Evolutionary conservation across 2,329 filamentous ascomycete species (phyloP), one percentile per base, ranked within the genome.

Genomic region (Aureobasidium vineae): DNA sequence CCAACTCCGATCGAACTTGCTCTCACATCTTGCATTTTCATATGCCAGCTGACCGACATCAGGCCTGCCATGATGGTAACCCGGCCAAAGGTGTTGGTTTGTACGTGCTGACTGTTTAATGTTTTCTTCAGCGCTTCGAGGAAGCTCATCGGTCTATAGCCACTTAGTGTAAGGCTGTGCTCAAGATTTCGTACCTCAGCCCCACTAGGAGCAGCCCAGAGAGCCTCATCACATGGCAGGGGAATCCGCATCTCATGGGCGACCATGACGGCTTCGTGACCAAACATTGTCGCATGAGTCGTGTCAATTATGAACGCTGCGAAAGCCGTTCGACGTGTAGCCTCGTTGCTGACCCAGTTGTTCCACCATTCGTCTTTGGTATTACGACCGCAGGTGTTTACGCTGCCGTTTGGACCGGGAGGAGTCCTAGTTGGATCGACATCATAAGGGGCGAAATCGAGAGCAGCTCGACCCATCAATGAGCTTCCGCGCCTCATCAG

Each of bases 231-330:
- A 74, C 94, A 98, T 0, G 95, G 95, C 50, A 99, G 79, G 0
- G 92, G 91, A 10, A 98, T 83, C 59, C 92, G 87, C 86, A 99
- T 91, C 77, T 98, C 95, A 73, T 98, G 93, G 2, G 93, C 92
- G 8, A 96, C 92, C 94, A 98, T 97, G 50, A 96, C 92, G 0
- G 92, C 94, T 3, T 93, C 95, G 77, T 98, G 95, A 0, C 94
- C 95, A 77, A 98, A 98, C 90, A 99, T 97, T 33, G 92, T 97
- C 1, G 93, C 92, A 77, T 99, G 95, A 1, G 93, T 96, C 5
- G 93, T 96, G 76, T 99, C 95, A 70, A 98, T 89, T 50, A 97
- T 87, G 74, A 98, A 98, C 0, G 95, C 95, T 0, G 91, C 92
- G 79, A 97, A 98, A 0, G 94, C 95, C 3, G 90, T 91, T 67